These are phyloP conservation scores for Claviceps sorghi DNA, from an alignment of 2,329 filamentous ascomycete genomes.

Conservation along the genomic window DNA sequence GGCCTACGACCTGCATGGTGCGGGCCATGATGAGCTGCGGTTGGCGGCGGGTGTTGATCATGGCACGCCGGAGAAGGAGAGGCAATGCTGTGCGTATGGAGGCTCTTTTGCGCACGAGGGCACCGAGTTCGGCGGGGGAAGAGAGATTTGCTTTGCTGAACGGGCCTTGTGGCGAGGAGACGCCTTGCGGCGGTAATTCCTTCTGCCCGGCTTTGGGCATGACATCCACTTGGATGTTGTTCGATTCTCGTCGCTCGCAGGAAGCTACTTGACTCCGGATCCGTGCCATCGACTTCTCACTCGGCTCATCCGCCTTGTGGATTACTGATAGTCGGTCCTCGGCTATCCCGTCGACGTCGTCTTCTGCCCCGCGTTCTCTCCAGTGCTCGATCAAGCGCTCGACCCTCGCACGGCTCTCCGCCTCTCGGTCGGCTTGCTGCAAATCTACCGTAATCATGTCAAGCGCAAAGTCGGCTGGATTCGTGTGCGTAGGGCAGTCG, in stretches of 20 bases:
- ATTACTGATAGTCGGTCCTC: constrained; percentile 14
- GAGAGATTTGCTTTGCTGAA: constrained; percentile 35
- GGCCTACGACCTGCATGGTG: constrained; percentile 50
- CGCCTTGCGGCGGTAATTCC: constrained; percentile 6
- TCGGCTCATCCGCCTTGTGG: constrained; percentile 15
- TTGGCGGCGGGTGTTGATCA: constrained; percentile 55
- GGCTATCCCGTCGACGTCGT: constrained; percentile 4
- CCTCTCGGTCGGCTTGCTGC: constrained; percentile 48
- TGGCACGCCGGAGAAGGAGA: constrained; percentile 50
- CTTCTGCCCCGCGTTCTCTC: constrained; percentile 16
- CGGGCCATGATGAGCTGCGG: constrained; percentile 49
- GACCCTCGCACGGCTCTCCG: constrained; percentile 47
- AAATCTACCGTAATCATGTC: constrained; percentile 66
- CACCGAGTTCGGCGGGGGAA: constrained; percentile 58
- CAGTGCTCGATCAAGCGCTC: constrained; percentile 45
- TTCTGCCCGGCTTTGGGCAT: neutral
- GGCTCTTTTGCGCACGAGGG: constrained; percentile 47
- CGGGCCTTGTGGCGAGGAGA: constrained; percentile 18
- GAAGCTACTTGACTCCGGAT: neutral
- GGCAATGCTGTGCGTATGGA: constrained; percentile 50
- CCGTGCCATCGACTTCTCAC: constrained; percentile 5
- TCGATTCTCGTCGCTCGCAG: neutral
- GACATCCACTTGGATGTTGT: no score
- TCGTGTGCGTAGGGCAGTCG: constrained; percentile 53
- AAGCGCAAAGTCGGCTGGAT: constrained; percentile 64